Evolutionary conservation across 768 basidiomycete genomes (phyloP), one percentile per base, ranked within the genome.

Genomic region (Mycena crocata): DNA sequence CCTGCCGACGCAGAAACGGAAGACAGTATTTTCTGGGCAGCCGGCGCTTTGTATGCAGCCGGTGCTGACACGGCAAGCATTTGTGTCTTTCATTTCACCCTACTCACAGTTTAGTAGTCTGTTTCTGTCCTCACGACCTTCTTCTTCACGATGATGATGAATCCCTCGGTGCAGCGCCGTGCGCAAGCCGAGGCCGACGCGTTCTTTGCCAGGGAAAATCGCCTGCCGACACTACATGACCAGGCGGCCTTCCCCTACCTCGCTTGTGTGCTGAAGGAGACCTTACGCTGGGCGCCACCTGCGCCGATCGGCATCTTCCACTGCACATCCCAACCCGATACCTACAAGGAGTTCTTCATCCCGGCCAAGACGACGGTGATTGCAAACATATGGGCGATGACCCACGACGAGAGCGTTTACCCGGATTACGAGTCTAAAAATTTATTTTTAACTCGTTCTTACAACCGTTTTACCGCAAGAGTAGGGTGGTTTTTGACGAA

Each of bases 361-460:
- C 71, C 68, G 23, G 45, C 58, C 6, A 64, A 61, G 30, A 57
- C 69, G 31, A 65, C 49, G 13, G 52, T 71, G 24, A 59, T 70
- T 15, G 56, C 64, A 31, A 72, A 72, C 46, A 62, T 69, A 8
- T 70, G 56, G 65, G 68, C 62, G 24, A 75, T 77, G 72, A 59
- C 68, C 50, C 73, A 74, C 62, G 73, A 77, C 50, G 63, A 71
- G 24, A 57, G 48, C 0, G 49, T 62, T 7, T 74, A 75, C 37
- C 62, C 69, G 14, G 64, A 74, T 35, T n/a, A n/a, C n/a, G n/a
- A n/a, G n/a, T n/a, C n/a, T n/a, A n/a, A n/a, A n/a, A n/a, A n/a
- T n/a, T n/a, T n/a, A n/a, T n/a, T n/a, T n/a, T n/a, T n/a, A n/a
- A n/a, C n/a, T n/a, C n/a, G n/a, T n/a, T n/a, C n/a, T n/a, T n/a